These are phyloP conservation scores for Tremellales sp. DNA, from an alignment of 1,284 basidiomycete species.

Conservation along the genomic window DNA sequence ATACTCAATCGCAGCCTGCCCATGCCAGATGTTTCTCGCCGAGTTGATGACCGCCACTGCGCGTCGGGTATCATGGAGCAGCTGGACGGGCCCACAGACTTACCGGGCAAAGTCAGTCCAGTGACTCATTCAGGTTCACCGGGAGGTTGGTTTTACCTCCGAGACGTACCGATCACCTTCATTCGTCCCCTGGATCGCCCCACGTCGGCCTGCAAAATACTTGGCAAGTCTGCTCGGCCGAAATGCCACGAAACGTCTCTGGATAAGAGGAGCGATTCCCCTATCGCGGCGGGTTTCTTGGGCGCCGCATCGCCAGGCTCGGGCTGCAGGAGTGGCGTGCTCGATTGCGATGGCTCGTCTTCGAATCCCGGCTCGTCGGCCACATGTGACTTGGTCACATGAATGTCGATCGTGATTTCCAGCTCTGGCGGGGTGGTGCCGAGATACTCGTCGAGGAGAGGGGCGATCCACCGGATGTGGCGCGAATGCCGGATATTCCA, in stretches of 20 bases:
- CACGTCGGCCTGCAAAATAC: slow-evolving; percentile 14
- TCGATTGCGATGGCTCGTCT: not conserved
- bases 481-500: slow-evolving; percentile 38
- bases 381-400: slow-evolving; percentile 24
- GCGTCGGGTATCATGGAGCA: slow-evolving; percentile 15
- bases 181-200: slow-evolving; percentile 7
- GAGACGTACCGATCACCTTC: slow-evolving; percentile 17
- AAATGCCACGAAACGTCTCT: slow-evolving; percentile 4
- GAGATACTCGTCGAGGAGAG: slow-evolving; percentile 16
- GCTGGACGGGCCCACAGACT: slow-evolving; percentile 29
- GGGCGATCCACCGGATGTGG: slow-evolving; percentile 24
- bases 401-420: slow-evolving; percentile 16
- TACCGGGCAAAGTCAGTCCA: not conserved
- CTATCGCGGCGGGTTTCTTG: slow-evolving; percentile 5
- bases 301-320: slow-evolving; percentile 1
- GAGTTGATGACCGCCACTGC: slow-evolving; percentile 17
- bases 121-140: not conserved
- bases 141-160: not conserved
- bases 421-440: slow-evolving; percentile 8
- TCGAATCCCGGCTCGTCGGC: slow-evolving; percentile 17
- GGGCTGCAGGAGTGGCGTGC: not conserved
- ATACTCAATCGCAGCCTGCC: slow-evolving; percentile 21
- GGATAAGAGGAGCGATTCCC: not conserved
- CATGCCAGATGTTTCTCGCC: slow-evolving; percentile 14
- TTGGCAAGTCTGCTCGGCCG: slow-evolving; percentile 21